phyloP scores from a whole-genome alignment of 768 basidiomycete species.

The Suillus americanus region DNA sequence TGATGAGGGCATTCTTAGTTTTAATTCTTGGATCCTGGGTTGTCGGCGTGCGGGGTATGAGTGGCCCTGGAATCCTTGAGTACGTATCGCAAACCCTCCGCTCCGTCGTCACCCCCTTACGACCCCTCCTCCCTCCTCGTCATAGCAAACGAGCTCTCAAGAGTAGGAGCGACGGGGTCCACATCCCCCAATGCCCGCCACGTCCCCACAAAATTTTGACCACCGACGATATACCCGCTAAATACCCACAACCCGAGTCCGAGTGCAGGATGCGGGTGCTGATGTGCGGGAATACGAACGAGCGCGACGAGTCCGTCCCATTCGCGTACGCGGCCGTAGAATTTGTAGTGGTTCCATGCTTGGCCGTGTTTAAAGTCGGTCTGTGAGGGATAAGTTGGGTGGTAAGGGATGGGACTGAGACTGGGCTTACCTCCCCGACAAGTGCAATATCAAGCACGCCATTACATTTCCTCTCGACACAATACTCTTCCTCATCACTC shows the following conservation, averaged over 20 bases:
- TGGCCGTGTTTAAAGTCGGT: conserved; percentile 47
- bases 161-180: conserved; percentile 47
- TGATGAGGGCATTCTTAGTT: not conserved
- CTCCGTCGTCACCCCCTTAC: not conserved
- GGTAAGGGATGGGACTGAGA: not conserved
- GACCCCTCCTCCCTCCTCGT: conserved; percentile 23
- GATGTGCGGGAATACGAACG: conserved; percentile 37
- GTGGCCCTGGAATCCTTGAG: not conserved
- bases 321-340: conserved; percentile 52
- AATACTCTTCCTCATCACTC: conserved; percentile 20
- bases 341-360: conserved; percentile 48
- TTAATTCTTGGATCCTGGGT: not conserved
- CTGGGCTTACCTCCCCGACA: conserved; percentile 50
- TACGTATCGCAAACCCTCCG: not conserved
- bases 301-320: conserved; percentile 64
- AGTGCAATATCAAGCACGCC: conserved; percentile 63
- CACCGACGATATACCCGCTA: conserved; percentile 69
- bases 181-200: conserved; percentile 53
- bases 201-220: conserved; percentile 66
- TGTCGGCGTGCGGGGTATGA: not conserved
- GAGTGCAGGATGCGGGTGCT: not conserved
- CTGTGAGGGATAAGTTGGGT: conserved; percentile 25
- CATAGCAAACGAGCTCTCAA: conserved; percentile 68
- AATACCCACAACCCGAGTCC: conserved; percentile 44
- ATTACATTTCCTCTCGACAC: conserved; percentile 38